Percentiles rank a stretch among this genome's conserved stretches.
phyloP scores from a whole-genome alignment of 1,284 basidiomycete species.

The Marasmius tenuissimus region DNA sequence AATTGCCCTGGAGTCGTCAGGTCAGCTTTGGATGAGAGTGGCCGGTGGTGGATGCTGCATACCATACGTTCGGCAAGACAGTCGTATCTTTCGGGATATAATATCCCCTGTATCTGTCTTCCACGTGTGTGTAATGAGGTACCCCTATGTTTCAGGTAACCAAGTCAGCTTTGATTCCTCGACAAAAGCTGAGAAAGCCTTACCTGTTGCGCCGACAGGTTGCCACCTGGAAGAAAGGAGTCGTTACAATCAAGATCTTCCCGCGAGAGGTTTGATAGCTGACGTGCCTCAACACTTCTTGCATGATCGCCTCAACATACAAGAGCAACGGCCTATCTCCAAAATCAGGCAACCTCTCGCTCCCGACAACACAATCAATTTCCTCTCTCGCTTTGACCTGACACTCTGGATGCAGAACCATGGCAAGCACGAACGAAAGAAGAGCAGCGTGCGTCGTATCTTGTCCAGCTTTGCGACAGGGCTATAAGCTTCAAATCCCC shows the following conservation, averaged over 20 bases:
- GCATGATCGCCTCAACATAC: slow-evolving; percentile 12
- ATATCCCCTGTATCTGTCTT: slow-evolving; percentile 1
- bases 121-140: not conserved
- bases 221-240: not conserved
- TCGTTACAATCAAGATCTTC: not conserved
- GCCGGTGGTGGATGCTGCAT: not conserved
- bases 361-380: slow-evolving; percentile 15
- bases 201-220: not conserved
- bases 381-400: slow-evolving; percentile 18
- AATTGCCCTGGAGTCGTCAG: not conserved
- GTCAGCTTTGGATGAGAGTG: not conserved
- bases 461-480: not conserved
- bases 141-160: not conserved
- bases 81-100: not conserved
- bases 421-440: slow-evolving; percentile 8
- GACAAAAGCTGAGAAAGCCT: not conserved
- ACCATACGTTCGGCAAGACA: not conserved
- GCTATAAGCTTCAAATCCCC: not conserved
- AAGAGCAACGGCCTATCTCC: slow-evolving; percentile 5
- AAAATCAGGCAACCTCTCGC: slow-evolving; percentile 16
- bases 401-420: slow-evolving; percentile 12
- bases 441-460: slow-evolving; percentile 5
- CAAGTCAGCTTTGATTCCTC: not conserved
- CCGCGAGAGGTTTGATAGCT: not conserved
- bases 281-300: slow-evolving; percentile 11